Conservation (phyloP, 2,329 filamentous ascomycete genomes). For the Hypoxylon sp. region DNA sequence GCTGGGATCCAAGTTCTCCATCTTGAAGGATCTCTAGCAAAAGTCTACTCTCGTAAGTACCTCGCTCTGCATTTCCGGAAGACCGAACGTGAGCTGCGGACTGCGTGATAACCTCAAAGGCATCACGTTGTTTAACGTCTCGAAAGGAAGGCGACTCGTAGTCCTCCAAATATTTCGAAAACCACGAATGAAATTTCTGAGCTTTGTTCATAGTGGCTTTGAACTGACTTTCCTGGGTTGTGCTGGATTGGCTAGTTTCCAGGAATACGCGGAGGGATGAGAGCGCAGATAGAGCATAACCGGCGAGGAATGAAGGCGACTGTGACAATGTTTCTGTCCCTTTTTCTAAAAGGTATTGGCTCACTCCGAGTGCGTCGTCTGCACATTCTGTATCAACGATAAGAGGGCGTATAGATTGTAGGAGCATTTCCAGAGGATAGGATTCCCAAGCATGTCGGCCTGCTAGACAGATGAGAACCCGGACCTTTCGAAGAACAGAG, state of each 20-base stretch:
- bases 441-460: conserved; percentile 79
- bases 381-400: conserved; percentile 88
- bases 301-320: conserved; percentile 82
- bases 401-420: conserved; percentile 84
- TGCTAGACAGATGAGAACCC: conserved; percentile 84
- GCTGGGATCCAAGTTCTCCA: conserved; percentile 70
- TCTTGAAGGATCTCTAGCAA: conserved; percentile 86
- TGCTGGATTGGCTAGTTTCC: conserved; percentile 80
- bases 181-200: conserved; percentile 83
- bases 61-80: conserved; percentile 77
- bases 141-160: conserved; percentile 71
- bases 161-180: conserved; percentile 75
- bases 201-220: conserved; percentile 82
- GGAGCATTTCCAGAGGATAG: conserved; percentile 91
- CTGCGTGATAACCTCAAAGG: conserved; percentile 77
- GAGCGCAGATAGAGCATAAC: conserved; percentile 83
- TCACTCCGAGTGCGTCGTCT: conserved; percentile 89
- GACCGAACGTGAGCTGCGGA: conserved; percentile 77
- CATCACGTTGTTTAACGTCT: conserved; percentile 64
- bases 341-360: conserved; percentile 83
- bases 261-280: conserved; percentile 84
- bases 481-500: conserved; percentile 86
- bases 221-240: conserved; percentile 88
- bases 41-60: conserved; percentile 82
- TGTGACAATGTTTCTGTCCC: conserved; percentile 76